Base-by-base conservation (phyloP, 805 yeast species). In the Kluyveromyces siamensis region DNA sequence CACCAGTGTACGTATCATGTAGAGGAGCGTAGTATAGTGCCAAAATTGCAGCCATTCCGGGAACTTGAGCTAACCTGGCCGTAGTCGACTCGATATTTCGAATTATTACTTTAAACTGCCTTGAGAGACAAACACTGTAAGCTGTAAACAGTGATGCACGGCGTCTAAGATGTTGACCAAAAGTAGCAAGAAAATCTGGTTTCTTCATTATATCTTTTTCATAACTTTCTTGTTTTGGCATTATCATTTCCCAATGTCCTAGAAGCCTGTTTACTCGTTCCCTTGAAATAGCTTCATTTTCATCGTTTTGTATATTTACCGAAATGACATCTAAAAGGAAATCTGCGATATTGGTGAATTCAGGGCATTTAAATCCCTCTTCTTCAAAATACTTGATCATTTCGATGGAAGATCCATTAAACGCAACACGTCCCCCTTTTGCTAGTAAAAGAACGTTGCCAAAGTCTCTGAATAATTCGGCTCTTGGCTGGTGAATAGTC, bases 401-500 rank as follows among this genome's bases (percentile, higher is more conserved):
- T 5, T 63, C 65, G 0, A 49, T 46, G 5, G 81, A 74, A 0
- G 69, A 56, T 0, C 93, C 93, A 62, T 83, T 79, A 60, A 77
- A 88, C 4, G 83, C 80, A 17, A 81, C 87, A 35, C 65, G 60
- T 8, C 91, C 90, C 40, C 90, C 87, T 61, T 80, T 81, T 0
- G 89, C 86, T 21, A 88, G 68, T 39, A 88, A 66, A 37, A 87
- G 66, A n/a, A 88, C 72, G 14, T 84, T 76, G 6, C 88, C 91
- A 69, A 88, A 86, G 49, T 68, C 68, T 16, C 72, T 63, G 58
- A 84, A 81, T 54, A 85, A 67, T 50, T 79, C 84, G 30, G 78
- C 76, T 53, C 87, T 77, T 1, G 96, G 96, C 58, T 87, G 96
- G 63, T 87, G 96, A 46, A 88, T 85, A 0, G 96, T 87, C 47